Evolutionary conservation across 805 yeast genomes (phyloP).

Genomic region (Tetrapisispora phaffii): DNA sequence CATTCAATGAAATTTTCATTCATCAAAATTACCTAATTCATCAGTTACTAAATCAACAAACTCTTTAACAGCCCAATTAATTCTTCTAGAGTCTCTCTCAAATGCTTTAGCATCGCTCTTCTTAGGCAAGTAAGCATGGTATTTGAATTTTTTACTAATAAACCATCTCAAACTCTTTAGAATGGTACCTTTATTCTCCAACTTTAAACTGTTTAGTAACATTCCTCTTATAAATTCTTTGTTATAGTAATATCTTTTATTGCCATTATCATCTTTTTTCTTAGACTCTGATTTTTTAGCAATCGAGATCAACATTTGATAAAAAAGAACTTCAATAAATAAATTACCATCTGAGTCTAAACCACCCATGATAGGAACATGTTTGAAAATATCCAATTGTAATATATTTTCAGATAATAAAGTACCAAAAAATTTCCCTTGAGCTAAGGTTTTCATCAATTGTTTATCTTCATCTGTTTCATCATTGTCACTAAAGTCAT

Average conservation of each 20-base stretch:
- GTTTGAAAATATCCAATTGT: conserved; percentile 62
- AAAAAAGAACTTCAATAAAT: conserved; percentile 65
- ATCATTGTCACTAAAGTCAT: conserved; percentile 26
- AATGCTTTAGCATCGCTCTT: conserved; percentile 14
- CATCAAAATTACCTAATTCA: conserved; percentile 5
- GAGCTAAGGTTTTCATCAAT: conserved; percentile 51
- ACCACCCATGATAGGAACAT: conserved; percentile 62
- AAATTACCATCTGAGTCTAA: conserved; percentile 49
- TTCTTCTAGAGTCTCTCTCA: conserved; percentile 25
- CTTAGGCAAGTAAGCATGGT: conserved; percentile 15
- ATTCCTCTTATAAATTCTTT: conserved; percentile 22
- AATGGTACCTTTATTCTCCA: conserved; percentile 21
- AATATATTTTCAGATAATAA: conserved; percentile 65
- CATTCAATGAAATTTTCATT: conserved; percentile 1
- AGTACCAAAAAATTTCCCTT: conserved; percentile 74
- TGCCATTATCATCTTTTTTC: conserved; percentile 24
- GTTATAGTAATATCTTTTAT: conserved; percentile 21
- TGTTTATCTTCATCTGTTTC: conserved; percentile 42
- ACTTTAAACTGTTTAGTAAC: conserved; percentile 14
- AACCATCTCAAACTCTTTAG: conserved; percentile 29
- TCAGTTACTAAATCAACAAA: conserved; percentile 9
- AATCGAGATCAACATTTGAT: conserved; percentile 52
- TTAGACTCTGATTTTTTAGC: conserved; percentile 52
- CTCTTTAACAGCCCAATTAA: conserved; percentile 22
- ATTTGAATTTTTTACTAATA: conserved; percentile 19